phyloP scores from a whole-genome alignment of 129 eudicot genomes.

The Pittosporum tobira region DNA sequence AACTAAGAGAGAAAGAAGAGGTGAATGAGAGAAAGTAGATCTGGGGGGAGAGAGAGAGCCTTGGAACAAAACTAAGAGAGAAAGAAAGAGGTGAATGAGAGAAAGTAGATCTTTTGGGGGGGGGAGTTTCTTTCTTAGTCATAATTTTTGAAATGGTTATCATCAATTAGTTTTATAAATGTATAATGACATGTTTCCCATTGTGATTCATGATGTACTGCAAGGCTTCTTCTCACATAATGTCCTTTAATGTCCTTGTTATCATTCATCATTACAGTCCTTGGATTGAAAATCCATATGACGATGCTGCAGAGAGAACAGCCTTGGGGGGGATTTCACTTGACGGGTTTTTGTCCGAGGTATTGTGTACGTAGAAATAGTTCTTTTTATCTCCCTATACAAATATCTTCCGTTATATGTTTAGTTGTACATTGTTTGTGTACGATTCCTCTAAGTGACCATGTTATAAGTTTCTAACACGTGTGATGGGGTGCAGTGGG shows the following conservation, averaged over 20 bases:
- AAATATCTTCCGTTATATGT: background rate
- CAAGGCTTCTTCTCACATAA: background rate
- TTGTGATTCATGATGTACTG: background rate
- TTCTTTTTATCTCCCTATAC: background rate
- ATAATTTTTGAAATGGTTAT: too few relatives aligned
- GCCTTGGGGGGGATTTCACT: slow-evolving; percentile 78
- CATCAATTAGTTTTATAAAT: background rate
- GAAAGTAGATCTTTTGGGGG: too few relatives aligned
- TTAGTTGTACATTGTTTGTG: background rate
- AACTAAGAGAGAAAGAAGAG: too few relatives aligned
- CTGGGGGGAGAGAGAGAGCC: too few relatives aligned
- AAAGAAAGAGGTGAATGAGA: too few relatives aligned
- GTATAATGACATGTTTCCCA: background rate
- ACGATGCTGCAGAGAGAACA: slow-evolving; percentile 65
- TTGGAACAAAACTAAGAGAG: too few relatives aligned
- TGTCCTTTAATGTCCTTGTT: slow-evolving; percentile 1
- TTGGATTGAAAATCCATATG: slow-evolving; percentile 86
- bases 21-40: too few relatives aligned
- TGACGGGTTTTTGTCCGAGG: slow-evolving; percentile 84
- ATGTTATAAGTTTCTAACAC: background rate
- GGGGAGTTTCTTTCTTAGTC: too few relatives aligned
- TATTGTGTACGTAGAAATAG: background rate
- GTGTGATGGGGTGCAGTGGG: slow-evolving; percentile 59
- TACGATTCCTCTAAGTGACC: background rate
- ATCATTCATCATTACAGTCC: slow-evolving; percentile 44